Evolutionary conservation across 768 basidiomycete species (phyloP), one percentile per base, ranked within the genome.

Genomic region (Collybia sp.): DNA sequence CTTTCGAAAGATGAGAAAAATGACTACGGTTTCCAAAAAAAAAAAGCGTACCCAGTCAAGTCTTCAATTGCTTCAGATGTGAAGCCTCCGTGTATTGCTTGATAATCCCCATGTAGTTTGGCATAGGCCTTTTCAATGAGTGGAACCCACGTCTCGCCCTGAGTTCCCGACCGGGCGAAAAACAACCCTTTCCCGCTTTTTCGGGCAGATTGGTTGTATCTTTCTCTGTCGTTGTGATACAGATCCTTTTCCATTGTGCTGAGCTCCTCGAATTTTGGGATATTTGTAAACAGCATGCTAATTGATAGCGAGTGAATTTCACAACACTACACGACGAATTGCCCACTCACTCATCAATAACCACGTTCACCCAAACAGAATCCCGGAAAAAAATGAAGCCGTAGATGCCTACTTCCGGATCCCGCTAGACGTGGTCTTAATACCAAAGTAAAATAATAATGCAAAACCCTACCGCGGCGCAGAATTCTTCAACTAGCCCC

Each of bases 71-170:
- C 79, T 47, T 80, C 77, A 33, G 62, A 67, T 15, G 69, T 61
- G 39, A 59, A 59, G 1, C 71, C 70, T 2, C 61, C 64, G 12
- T 55, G 55, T 30, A 75, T 47, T 34, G 66, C 59, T 3, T 62
- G 57, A 46, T 70, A 73, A 46, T 71, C 68, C 2, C 77, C 77
- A 53, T 80, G 75, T 1, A 79, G 51, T 58, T 80, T 80, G 2
- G 78, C 77, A 47, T 71, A 80, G 2, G 78, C 78, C 55, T 80
- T 80, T 55, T 80, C 78, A n/a, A 79, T 67, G n/a, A 80, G 58
- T 2, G 78, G 73, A 0, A 78, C 75, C 77, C 77, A 79, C 3
- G 76, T 78, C 49, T 79, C 77, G 25, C 70, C 72, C 40, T 69
- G 64, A 4, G 68, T 61, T 1, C 69, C 71, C 5, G 72, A 75